phyloP scores from a whole-genome alignment of 2,329 filamentous ascomycete genomes.

The Aspergillus pseudoglaucus region DNA sequence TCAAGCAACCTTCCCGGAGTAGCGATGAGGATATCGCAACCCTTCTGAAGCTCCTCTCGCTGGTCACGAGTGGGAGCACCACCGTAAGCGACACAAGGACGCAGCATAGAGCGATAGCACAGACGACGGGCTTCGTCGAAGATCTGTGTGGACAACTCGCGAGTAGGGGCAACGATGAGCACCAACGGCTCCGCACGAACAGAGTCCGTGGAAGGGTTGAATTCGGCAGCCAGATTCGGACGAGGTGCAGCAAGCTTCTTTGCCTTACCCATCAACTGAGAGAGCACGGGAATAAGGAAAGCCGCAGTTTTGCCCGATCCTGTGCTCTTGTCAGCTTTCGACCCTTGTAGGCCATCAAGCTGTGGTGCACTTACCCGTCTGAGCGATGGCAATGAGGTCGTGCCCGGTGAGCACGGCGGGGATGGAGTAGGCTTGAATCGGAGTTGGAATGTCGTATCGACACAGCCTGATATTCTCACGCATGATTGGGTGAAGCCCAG shows the following conservation, averaged over 20 bases:
- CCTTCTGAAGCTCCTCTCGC: conserved; percentile 65
- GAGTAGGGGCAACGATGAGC: conserved; percentile 75
- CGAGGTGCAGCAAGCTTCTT: conserved; percentile 74
- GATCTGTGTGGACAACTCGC: conserved; percentile 88
- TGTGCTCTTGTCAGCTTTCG: conserved; percentile 33
- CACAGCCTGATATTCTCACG: conserved; percentile 67
- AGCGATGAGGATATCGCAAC: conserved; percentile 83
- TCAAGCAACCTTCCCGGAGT: conserved; percentile 82
- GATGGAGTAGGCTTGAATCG: conserved; percentile 79
- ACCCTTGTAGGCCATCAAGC: neutral
- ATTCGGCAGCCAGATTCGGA: conserved; percentile 54
- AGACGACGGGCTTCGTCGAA: conserved; percentile 90
- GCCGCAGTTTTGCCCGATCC: conserved; percentile 95
- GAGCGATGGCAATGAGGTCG: conserved; percentile 83
- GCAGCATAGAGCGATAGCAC: conserved; percentile 91
- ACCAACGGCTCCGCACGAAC: conserved; percentile 81
- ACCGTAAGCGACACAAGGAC: conserved; percentile 83
- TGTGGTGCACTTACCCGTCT: conserved; percentile 65
- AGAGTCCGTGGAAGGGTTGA: conserved; percentile 44
- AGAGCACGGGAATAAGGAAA: conserved; percentile 82
- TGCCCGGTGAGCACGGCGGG: conserved; percentile 69
- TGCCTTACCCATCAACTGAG: conserved; percentile 90
- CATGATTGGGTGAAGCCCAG: conserved; percentile 80
- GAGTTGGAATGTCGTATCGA: conserved; percentile 67
- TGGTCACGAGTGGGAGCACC: conserved; percentile 68